phyloP scores from a whole-genome alignment of 2,329 filamentous ascomycete species.

The Knufia petricola region DNA sequence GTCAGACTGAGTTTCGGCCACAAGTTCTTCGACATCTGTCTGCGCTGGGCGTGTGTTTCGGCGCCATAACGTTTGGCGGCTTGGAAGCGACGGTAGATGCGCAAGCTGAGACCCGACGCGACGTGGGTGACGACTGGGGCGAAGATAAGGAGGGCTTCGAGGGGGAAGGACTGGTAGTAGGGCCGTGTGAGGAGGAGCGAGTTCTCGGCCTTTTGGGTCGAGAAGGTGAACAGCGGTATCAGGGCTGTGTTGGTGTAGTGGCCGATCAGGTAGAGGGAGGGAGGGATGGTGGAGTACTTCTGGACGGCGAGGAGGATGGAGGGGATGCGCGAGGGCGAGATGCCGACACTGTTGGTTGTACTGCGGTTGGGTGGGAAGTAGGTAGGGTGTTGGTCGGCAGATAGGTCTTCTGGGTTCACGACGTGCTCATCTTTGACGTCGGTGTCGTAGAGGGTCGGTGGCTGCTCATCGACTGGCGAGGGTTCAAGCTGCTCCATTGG shows the following conservation, averaged over 20 bases:
- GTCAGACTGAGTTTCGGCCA: conserved; percentile 68
- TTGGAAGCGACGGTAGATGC: conserved; percentile 62
- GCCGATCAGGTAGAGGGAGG: conserved; percentile 63
- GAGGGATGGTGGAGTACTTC: conserved; percentile 80
- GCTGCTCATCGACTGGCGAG: conserved; percentile 58
- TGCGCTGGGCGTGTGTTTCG: conserved; percentile 45
- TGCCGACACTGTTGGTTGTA: conserved; percentile 34
- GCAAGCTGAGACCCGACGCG: conserved; percentile 63
- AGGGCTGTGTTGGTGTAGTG: conserved; percentile 75
- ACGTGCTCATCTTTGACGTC: conserved; percentile 38
- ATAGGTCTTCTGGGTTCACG: conserved; percentile 35
- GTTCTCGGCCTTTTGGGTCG: conserved; percentile 64
- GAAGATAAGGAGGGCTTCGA: conserved; percentile 70
- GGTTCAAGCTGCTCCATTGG: conserved; percentile 73
- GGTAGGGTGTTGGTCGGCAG: conserved; percentile 25
- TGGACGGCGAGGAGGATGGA: conserved; percentile 57
- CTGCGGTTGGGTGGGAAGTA: conserved; percentile 13
- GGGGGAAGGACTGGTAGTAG: conserved; percentile 74
- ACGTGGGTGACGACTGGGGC: conserved; percentile 68
- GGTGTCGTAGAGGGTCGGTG: conserved; percentile 18
- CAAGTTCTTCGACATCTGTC: conserved; percentile 26
- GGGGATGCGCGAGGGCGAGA: conserved; percentile 14
- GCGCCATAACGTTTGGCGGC: conserved; percentile 68
- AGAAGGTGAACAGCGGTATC: conserved; percentile 64
- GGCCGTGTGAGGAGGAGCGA: conserved; percentile 87